A percentile compares a stretch with the other conserved stretches of the same genome.
These are phyloP conservation scores for Globisporangium irregulare DNA, from an alignment of 352 stramenopile genomes.

Conservation along the genomic window DNA sequence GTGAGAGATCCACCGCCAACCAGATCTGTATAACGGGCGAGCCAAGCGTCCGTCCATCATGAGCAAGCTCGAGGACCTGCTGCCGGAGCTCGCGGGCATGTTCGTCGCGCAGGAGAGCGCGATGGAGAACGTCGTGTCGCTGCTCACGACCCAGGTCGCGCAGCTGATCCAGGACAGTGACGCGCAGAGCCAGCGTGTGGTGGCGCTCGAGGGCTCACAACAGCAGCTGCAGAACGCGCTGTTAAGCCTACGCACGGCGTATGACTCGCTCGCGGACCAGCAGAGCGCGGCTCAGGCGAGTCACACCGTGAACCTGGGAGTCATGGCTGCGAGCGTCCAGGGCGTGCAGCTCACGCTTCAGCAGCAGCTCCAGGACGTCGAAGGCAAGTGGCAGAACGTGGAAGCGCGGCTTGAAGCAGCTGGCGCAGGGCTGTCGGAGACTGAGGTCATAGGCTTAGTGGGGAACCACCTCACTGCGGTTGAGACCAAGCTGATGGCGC, in stretches of 20 bases:
- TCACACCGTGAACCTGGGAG: neutral
- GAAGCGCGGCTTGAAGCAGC: constrained; percentile 11
- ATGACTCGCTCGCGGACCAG: constrained; percentile 16
- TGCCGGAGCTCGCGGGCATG: constrained; percentile 62
- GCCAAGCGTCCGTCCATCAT: constrained; percentile 19
- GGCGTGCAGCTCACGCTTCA: constrained; percentile 16
- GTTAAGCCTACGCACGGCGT: constrained; percentile 20
- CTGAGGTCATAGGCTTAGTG: constrained; percentile 22
- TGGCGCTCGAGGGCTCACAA: constrained; percentile 36
- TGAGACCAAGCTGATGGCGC: constrained; percentile 31
- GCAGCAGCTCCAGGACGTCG: constrained; percentile 20
- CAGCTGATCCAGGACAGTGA: constrained; percentile 38
- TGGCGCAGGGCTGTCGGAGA: constrained; percentile 23
- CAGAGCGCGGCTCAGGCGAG: constrained; percentile 12
- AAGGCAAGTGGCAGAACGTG: constrained; percentile 10
- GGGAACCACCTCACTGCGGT: constrained; percentile 21
- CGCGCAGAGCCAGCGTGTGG: constrained; percentile 28
- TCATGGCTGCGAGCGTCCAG: constrained; percentile 3
- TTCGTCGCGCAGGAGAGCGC: constrained; percentile 60
- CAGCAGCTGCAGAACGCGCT: constrained; percentile 25
- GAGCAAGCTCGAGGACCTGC: constrained; percentile 58
- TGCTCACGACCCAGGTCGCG: constrained; percentile 54
- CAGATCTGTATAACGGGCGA: no score
- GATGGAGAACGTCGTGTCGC: constrained; percentile 45
- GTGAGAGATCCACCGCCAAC: no score